Percentiles rank a stretch among this genome's conserved stretches.
Conservation (phyloP, 768 basidiomycete species). For the Cubamyces lactineus region DNA sequence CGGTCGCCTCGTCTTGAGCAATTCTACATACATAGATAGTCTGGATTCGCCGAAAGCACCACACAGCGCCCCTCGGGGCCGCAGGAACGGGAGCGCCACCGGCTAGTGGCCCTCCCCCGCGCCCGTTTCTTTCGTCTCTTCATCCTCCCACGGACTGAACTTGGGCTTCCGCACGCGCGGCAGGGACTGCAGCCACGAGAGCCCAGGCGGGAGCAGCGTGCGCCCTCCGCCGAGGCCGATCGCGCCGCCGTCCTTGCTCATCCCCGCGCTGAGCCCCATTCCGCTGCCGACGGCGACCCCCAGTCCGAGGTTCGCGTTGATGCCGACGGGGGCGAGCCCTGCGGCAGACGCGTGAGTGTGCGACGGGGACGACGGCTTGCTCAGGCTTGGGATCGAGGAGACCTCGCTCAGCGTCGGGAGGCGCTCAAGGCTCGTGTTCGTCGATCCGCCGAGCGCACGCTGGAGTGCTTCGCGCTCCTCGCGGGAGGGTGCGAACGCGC, state of each 20-base stretch:
- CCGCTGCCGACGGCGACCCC: neutral
- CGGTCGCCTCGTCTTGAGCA: conserved; percentile 7
- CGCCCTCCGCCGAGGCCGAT: conserved; percentile 12
- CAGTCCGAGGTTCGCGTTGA: conserved; percentile 31
- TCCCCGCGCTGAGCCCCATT: conserved; percentile 27
- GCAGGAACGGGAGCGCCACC: neutral
- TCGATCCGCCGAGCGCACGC: conserved; percentile 73
- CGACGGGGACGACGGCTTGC: conserved; percentile 67
- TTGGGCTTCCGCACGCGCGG: conserved; percentile 66
- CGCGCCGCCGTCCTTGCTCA: neutral
- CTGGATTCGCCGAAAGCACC: neutral
- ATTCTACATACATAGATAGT: conserved; percentile 23
- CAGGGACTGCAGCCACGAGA: conserved; percentile 71
- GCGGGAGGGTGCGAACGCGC: conserved; percentile 87
- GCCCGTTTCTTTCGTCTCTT: conserved; percentile 39
- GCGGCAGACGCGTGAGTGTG: conserved; percentile 47
- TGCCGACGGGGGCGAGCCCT: conserved; percentile 12
- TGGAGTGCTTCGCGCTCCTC: conserved; percentile 86
- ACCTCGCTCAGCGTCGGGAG: conserved; percentile 80
- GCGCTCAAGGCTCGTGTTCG: conserved; percentile 76
- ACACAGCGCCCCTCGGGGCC: neutral
- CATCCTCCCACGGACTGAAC: conserved; percentile 85
- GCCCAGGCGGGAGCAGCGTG: conserved; percentile 41
- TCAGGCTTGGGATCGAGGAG: conserved; percentile 21
- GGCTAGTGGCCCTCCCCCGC: conserved; percentile 17